Evolutionary conservation across 176 grass and related monocot species (phyloP), one percentile per base, ranked within the genome.

Genomic region (Cocos nucifera): DNA sequence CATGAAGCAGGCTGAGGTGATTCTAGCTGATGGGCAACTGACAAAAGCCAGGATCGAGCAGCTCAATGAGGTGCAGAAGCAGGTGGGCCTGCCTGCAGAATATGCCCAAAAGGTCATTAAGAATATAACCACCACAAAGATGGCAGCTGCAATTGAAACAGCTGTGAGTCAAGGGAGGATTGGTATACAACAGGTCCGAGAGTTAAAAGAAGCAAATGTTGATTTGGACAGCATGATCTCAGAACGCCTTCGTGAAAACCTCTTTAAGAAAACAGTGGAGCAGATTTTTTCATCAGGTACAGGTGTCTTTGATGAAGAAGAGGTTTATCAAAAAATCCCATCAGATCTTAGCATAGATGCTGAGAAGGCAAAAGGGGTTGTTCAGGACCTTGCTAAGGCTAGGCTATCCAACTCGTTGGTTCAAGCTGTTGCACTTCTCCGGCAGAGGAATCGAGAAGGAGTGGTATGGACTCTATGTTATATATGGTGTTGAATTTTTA

Each of bases 71-170:
- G 81, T 98, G 65, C 93, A 98, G 70, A 91, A 83, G 62, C 81
- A 89, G 75, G 84, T 98, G 59, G 85, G 85, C 58, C 71, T 98
- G 54, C 87, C 93, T 50, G 80, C 79, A 5, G 87, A 89, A 53
- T n/a, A 98, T 67, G 87, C 93, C 48, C 93, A 92, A 60, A 98
- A 88, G 75, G 86, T 98, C 35, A 92, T 98, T 28, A 98, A 98
- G 79, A 76, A 82, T 55, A 92, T 98, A 66, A 88, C 85, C 63
- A 90, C 84, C 17, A 89, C 81, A 62, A 92, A 88, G 73, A 87
- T 90, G 64, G 65, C 84, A 20, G 78, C 78, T 75, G 85, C 93
- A 70, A 88, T 98, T 9, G 84, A 98, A 80, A 77, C 79, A 20
- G 83, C 87, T 64, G 80, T 98, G 66, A 61, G 73, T 69, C 73